Evolutionary conservation across 2,329 filamentous ascomycete species (phyloP).

Genomic region (Cercospora nicotianae): DNA sequence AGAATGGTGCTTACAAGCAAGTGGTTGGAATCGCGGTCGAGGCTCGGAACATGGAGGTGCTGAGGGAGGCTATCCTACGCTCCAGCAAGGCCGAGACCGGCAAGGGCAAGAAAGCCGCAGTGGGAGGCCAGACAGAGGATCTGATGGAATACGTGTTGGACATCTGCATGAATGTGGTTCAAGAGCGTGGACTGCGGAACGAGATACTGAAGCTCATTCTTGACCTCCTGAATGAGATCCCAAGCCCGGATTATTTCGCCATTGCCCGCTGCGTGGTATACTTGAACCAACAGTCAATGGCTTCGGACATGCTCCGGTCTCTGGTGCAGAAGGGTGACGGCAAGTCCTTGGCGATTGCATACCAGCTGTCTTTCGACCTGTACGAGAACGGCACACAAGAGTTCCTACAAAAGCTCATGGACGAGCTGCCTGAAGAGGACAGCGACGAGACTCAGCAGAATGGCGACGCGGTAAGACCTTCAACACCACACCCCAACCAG

Average conservation of each 20-base stretch:
- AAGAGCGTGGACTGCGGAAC: conserved; percentile 82
- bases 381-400: conserved; percentile 99
- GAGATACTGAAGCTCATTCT: conserved; percentile 87
- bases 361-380: conserved; percentile 96
- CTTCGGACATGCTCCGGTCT: conserved; percentile 78
- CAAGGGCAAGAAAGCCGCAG: conserved; percentile 57
- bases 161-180: conserved; percentile 97
- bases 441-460: conserved; percentile 50
- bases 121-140: conserved; percentile 72
- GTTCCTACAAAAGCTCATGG: conserved; percentile 86
- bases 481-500: conserved; percentile 34
- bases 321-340: conserved; percentile 78
- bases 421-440: conserved; percentile 65
- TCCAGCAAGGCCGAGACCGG: conserved; percentile 82
- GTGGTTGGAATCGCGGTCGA: conserved; percentile 97
- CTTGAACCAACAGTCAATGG: conserved; percentile 86
- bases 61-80: conserved; percentile 81
- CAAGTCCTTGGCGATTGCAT: conserved; percentile 79
- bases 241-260: conserved; percentile 92
- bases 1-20: conserved; percentile 84
- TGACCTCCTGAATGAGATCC: conserved; percentile 90
- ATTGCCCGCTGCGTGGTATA: conserved; percentile 98
- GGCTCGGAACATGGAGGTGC: conserved; percentile 84
- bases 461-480: conserved; percentile 40
- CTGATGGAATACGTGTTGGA: conserved; percentile 94